A percentile compares a stretch with the other conserved stretches of the same genome.
Evolutionary conservation across 768 basidiomycete species (phyloP).

Genomic region (Leucogyrophana mollusca): DNA sequence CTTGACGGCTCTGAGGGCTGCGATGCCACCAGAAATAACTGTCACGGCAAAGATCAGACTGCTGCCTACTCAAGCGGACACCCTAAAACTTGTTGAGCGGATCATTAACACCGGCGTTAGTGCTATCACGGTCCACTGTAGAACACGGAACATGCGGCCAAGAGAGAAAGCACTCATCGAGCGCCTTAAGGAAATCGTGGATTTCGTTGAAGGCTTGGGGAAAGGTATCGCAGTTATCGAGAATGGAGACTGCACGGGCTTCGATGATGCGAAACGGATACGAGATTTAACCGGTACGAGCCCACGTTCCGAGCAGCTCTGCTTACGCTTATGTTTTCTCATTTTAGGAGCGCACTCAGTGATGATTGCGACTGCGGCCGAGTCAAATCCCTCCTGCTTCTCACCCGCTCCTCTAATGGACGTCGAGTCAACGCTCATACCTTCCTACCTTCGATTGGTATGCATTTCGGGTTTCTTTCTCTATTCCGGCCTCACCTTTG

Average conservation of each 20-base stretch:
- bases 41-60: conserved; percentile 95
- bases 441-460: conserved; percentile 75
- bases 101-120: conserved; percentile 88
- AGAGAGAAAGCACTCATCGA: conserved; percentile 76
- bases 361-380: conserved; percentile 96
- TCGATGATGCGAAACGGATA: conserved; percentile 76
- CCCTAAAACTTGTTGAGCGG: conserved; percentile 83
- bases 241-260: conserved; percentile 89
- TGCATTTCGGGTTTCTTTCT: conserved; percentile 7
- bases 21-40: conserved; percentile 74
- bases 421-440: conserved; percentile 65
- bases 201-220: conserved; percentile 74
- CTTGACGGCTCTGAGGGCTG: conserved; percentile 70
- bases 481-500: background rate
- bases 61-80: conserved; percentile 82
- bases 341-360: conserved; percentile 75
- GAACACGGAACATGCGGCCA: conserved; percentile 89
- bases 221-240: conserved; percentile 85
- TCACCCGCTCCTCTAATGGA: conserved; percentile 64
- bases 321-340: background rate
- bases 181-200: conserved; percentile 80
- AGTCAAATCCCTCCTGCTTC: conserved; percentile 91
- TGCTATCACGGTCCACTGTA: conserved; percentile 91
- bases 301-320: background rate
- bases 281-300: conserved; percentile 68